Percentiles rank a stretch among this genome's conserved stretches.
phyloP scores from a whole-genome alignment of 352 stramenopile genomes.

The Phytopythium aichiense region DNA sequence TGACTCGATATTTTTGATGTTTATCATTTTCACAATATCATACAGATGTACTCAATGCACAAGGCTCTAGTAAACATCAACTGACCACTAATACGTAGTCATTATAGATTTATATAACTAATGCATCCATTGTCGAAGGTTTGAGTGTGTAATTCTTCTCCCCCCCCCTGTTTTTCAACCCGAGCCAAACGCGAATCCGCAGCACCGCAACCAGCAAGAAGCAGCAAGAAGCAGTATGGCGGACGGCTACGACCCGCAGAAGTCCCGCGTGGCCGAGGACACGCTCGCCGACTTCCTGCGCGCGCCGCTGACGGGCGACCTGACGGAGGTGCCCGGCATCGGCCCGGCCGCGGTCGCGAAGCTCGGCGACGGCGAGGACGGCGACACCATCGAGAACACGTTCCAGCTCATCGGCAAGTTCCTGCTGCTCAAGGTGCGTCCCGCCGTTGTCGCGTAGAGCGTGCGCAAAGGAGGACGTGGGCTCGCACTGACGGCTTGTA shows the following conservation, averaged over 20 bases:
- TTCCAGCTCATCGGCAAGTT: constrained; percentile 98
- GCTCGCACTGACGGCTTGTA: constrained; percentile 3
- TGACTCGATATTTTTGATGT: too few species aligned
- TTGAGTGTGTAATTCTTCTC: neutral
- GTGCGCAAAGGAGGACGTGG: too few species aligned
- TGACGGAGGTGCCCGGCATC: constrained; percentile 95
- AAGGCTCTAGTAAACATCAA: too few species aligned
- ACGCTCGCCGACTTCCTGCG: constrained; percentile 92
- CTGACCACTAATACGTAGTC: too few species aligned
- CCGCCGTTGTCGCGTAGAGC: neutral
- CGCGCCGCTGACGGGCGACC: constrained; percentile 87
- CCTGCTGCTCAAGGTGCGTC: constrained; percentile 74
- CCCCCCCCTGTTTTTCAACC: neutral
- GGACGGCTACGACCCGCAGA: constrained; percentile 90
- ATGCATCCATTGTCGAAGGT: too few species aligned
- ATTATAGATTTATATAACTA: too few species aligned
- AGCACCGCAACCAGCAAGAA: constrained; percentile 1
- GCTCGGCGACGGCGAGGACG: constrained; percentile 75
- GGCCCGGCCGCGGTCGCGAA: constrained; percentile 88
- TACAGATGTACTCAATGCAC: too few species aligned
- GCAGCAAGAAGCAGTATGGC: constrained; percentile 24
- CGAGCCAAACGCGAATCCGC: neutral
- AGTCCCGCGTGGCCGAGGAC: constrained; percentile 89
- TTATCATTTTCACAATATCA: too few species aligned
- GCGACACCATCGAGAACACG: constrained; percentile 94